A percentile compares a stretch with the other conserved stretches of the same genome.
Conservation (phyloP, 116 monocot species). For the Iris pallida region DNA sequence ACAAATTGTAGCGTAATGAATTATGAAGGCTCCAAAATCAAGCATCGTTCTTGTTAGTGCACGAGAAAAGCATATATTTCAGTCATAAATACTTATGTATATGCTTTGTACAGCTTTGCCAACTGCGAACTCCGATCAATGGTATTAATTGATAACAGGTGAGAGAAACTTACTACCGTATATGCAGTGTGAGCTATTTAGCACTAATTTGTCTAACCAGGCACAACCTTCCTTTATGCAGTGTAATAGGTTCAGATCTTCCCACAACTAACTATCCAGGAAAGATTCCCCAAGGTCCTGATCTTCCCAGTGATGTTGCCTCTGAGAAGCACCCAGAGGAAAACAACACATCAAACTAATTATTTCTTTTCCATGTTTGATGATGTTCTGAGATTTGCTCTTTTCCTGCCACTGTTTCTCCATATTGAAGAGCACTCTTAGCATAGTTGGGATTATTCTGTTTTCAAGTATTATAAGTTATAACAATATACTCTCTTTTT, state of each 20-base stretch:
- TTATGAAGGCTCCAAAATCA: no score
- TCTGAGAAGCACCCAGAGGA: not conserved
- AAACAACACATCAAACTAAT: not conserved
- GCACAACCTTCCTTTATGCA: slow-evolving; percentile 13
- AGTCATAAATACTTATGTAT: not conserved
- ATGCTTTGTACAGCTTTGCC: slow-evolving; percentile 49
- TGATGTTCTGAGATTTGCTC: not conserved
- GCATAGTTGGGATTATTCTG: not conserved
- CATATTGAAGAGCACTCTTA: not conserved
- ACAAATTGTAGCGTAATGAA: no score
- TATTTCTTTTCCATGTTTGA: not conserved
- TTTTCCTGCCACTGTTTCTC: not conserved
- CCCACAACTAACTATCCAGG: slow-evolving; percentile 53
- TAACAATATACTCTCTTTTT: not conserved
- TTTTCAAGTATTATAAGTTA: not conserved
- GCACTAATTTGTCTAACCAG: not conserved
- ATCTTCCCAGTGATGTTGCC: slow-evolving; percentile 19
- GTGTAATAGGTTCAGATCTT: slow-evolving; percentile 35
- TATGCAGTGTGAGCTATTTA: not conserved
- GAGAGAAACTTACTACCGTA: not conserved
- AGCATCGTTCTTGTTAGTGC: no score
- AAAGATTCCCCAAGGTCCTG: slow-evolving; percentile 45
- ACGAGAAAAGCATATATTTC: no score
- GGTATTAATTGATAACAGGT: slow-evolving; percentile 83
- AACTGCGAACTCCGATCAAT: slow-evolving; percentile 91